Conservation (phyloP, 73 alveolate genomes). For the Tetrahymena borealis region DNA sequence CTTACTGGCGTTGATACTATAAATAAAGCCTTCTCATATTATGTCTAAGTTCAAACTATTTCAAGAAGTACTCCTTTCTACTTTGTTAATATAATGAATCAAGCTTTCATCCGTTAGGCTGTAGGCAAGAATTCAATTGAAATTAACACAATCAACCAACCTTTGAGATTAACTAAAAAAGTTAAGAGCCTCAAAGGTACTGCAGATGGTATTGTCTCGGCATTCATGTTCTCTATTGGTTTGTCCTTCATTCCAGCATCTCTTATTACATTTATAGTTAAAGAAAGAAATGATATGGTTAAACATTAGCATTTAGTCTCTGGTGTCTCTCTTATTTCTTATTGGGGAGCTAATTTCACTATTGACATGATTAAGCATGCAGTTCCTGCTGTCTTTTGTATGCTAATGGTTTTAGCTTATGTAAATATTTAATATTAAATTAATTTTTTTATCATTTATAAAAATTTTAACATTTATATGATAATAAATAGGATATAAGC, state of each 20-base stretch:
- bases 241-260: slow-evolving; percentile 91
- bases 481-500: not conserved
- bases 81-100: slow-evolving; percentile 14
- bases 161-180: slow-evolving; percentile 18
- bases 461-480: not conserved
- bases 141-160: not conserved
- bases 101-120: slow-evolving; percentile 4
- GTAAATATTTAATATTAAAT: slow-evolving; percentile 1
- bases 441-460: too few relatives aligned
- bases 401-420: slow-evolving; percentile 51
- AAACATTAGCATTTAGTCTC: slow-evolving; percentile 85
- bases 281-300: slow-evolving; percentile 90
- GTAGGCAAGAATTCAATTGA: not conserved
- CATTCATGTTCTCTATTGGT: slow-evolving; percentile 83
- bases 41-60: not conserved
- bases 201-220: slow-evolving; percentile 51
- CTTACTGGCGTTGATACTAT: not conserved
- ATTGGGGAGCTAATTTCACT: slow-evolving; percentile 82
- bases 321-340: slow-evolving; percentile 86
- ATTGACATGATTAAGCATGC: slow-evolving; percentile 79
- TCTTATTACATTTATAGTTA: slow-evolving; percentile 72
- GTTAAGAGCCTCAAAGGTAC: not conserved
- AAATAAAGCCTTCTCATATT: not conserved
- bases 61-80: slow-evolving; percentile 25
- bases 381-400: slow-evolving; percentile 66